Evolutionary conservation across 2,329 filamentous ascomycete genomes (phyloP), one percentile per base, ranked within the genome.

Genomic region (Pezicula rhizophila): DNA sequence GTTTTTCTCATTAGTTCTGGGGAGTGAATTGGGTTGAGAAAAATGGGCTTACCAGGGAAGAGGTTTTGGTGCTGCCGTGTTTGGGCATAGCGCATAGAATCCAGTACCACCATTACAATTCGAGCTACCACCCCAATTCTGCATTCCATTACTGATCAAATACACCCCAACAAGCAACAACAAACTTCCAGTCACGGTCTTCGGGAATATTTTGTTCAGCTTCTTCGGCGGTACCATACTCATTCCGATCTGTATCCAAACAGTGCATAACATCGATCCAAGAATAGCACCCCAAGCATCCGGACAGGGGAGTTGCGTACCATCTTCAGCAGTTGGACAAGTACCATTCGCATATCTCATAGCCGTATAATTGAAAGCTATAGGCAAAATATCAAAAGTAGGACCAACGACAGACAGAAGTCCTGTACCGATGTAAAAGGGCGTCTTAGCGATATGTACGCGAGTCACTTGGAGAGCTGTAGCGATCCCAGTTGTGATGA

Each of bases 381-480:
- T 79, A 2, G 82, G 79, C 42, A 87, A 78, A 17, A 80, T 83
- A 8, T 82, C 74, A 58, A 87, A 87, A 0, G 80, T 84, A 5
- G 81, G 84, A 8, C 83, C 83, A 2, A 85, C 82, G 0, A 86
- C 82, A 0, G 80, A 84, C 40, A 86, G 79, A 52, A 86, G 63
- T 4, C 83, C 83, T 0, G 83, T 86, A 8, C 83, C 79, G 49
- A 83, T 65, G 52, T 73, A 81, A 59, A 84, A 86, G 2, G 79
- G 80, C 0, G 82, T 82, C 51, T 72, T 73, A 54, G 70, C 75
- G 50, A 87, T 75, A 54, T 82, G 82, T 51, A 86, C 78, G 5
- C 80, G 74, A 2, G 79, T 82, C 55, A 87, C 85, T 59, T 87
- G 84, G 23, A 87, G 68, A 0, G 77, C 70, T 5, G 80, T 84